Conservation (phyloP, 352 stramenopile species). For the Globisporangium emineosum region DNA sequence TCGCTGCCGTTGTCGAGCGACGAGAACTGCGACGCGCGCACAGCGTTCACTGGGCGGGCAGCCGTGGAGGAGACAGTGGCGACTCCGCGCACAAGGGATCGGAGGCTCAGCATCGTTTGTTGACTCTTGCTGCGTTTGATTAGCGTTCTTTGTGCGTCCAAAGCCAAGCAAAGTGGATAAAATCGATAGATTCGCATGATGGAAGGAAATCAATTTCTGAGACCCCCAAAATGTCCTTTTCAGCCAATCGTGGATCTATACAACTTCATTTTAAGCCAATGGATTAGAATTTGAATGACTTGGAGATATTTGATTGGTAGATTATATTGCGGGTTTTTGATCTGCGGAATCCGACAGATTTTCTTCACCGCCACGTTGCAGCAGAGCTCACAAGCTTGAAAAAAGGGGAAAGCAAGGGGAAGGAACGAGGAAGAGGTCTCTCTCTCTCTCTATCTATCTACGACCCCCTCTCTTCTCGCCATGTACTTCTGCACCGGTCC, state of each 20-base stretch:
- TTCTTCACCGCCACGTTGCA: neutral
- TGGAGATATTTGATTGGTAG: neutral
- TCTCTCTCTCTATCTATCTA: neutral
- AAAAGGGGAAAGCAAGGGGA: neutral
- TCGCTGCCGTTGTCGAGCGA: constrained; percentile 30
- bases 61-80: neutral
- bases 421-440: neutral
- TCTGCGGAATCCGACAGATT: neutral
- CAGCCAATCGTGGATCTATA: neutral
- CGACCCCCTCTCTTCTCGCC: neutral
- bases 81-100: constrained; percentile 1
- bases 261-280: neutral
- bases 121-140: neutral
- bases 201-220: too few relatives aligned
- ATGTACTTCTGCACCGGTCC: constrained; percentile 79
- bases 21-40: constrained; percentile 12
- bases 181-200: too few relatives aligned
- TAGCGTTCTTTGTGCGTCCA: constrained; percentile 1
- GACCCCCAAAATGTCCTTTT: neutral
- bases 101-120: constrained; percentile 11
- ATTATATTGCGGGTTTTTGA: neutral
- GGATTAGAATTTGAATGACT: neutral
- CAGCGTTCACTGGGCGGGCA: neutral
- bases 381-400: neutral
- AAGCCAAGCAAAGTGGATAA: neutral